phyloP scores from a whole-genome alignment of 2,329 filamentous ascomycete species.

The Cryphonectria radicalis region DNA sequence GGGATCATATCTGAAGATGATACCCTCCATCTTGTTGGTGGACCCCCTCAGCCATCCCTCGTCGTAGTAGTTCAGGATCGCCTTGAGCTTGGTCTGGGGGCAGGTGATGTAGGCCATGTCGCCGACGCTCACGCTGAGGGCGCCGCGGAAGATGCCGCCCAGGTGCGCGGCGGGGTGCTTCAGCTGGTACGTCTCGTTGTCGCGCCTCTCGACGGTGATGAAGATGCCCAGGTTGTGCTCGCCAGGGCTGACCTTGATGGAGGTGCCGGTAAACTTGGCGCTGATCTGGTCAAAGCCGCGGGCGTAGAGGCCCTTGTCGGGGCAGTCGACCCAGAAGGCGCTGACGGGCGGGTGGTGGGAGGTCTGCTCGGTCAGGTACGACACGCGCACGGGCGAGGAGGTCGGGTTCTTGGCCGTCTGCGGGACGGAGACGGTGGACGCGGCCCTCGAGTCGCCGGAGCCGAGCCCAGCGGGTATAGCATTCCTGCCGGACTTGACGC shows the following conservation, averaged over 20 bases:
- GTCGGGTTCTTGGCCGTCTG: slow-evolving; percentile 48
- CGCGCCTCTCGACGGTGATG: slow-evolving; percentile 77
- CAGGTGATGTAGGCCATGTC: slow-evolving; percentile 90
- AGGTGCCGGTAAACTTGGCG: slow-evolving; percentile 96
- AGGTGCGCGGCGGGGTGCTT: slow-evolving; percentile 94
- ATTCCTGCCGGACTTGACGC: slow-evolving; percentile 49
- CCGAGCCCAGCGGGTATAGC: slow-evolving; percentile 31
- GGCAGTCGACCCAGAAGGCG: slow-evolving; percentile 91
- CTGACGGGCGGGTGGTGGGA: slow-evolving; percentile 97
- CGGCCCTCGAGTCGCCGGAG: slow-evolving; percentile 47
- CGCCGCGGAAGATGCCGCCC: slow-evolving; percentile 83
- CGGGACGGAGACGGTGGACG: slow-evolving; percentile 56
- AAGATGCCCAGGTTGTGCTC: slow-evolving; percentile 97
- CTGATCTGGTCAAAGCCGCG: slow-evolving; percentile 94
- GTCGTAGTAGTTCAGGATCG: slow-evolving; percentile 89
- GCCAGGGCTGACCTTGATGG: slow-evolving; percentile 87
- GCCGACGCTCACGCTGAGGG: slow-evolving; percentile 87
- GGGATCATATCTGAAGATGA: slow-evolving; percentile 89
- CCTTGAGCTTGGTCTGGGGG: slow-evolving; percentile 87
- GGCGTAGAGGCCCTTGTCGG: slow-evolving; percentile 85
- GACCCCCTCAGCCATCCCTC: slow-evolving; percentile 92
- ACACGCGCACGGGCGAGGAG: slow-evolving; percentile 71
- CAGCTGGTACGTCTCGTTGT: slow-evolving; percentile 90
- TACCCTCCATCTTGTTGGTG: slow-evolving; percentile 88
- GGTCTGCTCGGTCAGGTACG: slow-evolving; percentile 96